Percentiles rank a stretch among this genome's conserved stretches.
Evolutionary conservation across 352 stramenopile genomes (phyloP).

Genomic region (Globisporangium ultimum): DNA sequence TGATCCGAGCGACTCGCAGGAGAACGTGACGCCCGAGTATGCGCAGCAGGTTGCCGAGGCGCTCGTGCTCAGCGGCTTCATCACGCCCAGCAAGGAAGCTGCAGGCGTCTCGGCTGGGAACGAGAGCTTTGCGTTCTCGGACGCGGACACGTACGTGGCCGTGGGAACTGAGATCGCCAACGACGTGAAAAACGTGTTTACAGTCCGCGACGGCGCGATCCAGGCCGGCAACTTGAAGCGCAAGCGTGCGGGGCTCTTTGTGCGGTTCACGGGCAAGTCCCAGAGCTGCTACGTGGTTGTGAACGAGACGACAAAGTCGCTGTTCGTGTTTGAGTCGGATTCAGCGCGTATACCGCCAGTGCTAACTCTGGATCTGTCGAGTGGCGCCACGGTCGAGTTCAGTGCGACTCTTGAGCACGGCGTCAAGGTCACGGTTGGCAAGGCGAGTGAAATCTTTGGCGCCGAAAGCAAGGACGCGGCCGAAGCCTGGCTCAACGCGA

Average conservation of each 20-base stretch:
- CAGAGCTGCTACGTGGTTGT: conserved; percentile 29
- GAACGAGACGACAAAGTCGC: conserved; percentile 38
- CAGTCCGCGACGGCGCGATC: not conserved
- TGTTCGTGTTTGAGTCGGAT: conserved; percentile 46
- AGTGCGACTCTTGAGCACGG: conserved; percentile 34
- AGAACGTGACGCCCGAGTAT: not conserved
- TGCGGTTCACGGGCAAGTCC: conserved; percentile 19
- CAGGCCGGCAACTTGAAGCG: not conserved
- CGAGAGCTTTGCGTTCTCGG: not conserved
- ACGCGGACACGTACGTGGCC: conserved; percentile 4
- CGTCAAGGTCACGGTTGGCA: conserved; percentile 39
- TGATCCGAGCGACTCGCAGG: not conserved
- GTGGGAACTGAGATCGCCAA: not conserved
- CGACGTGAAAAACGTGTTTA: not conserved
- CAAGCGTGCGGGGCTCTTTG: conserved; percentile 6
- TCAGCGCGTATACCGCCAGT: conserved; percentile 3
- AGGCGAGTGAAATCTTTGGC: conserved; percentile 27
- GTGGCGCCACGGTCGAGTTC: conserved; percentile 32
- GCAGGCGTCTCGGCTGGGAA: not conserved
- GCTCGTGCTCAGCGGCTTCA: conserved; percentile 8
- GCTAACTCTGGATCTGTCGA: conserved; percentile 23
- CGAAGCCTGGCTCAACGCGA: conserved; percentile 41
- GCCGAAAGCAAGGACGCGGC: conserved; percentile 33
- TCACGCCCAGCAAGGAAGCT: conserved; percentile 6
- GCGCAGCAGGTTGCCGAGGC: conserved; percentile 4